These are phyloP conservation scores for Flaveria ramosissima DNA, from an alignment of 129 eudicot genomes.

Conservation along the genomic window DNA sequence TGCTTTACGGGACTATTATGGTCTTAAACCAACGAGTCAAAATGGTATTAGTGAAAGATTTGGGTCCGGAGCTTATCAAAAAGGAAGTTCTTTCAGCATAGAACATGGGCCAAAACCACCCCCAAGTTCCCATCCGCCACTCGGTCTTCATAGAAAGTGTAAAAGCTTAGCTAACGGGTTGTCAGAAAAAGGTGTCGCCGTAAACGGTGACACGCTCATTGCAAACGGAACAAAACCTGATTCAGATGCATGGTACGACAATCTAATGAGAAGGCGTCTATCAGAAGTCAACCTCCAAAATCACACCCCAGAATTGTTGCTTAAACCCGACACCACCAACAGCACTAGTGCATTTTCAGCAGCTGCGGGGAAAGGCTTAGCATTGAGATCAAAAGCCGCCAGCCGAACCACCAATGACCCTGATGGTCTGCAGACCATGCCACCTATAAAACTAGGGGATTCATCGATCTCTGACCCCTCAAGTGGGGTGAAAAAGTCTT, in stretches of 20 bases:
- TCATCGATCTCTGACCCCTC: conserved; percentile 31
- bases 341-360: conserved; percentile 60
- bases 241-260: conserved; percentile 49
- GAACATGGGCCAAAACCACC: conserved; percentile 26
- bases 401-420: conserved; percentile 44
- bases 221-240: conserved; percentile 38
- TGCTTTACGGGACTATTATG: conserved; percentile 64
- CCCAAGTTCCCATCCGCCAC: conserved; percentile 44
- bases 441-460: conserved; percentile 45
- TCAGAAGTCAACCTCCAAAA: conserved; percentile 52
- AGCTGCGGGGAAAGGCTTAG: conserved; percentile 65
- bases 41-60: conserved; percentile 40
- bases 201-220: background rate
- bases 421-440: conserved; percentile 34
- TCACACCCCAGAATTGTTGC: conserved; percentile 62
- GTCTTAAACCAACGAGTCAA: conserved; percentile 47
- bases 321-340: conserved; percentile 61
- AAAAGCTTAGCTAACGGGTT: conserved; percentile 65
- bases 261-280: conserved; percentile 49
- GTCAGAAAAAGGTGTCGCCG: conserved; percentile 19
- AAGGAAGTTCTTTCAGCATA: conserved; percentile 11
- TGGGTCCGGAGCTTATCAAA: conserved; percentile 3
- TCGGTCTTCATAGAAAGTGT: conserved; percentile 62
- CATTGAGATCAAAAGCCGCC: conserved; percentile 63
- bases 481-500: conserved; percentile 74